phyloP scores from a whole-genome alignment of 2,329 filamentous ascomycete species.

The Zymoseptoria ardabiliae region DNA sequence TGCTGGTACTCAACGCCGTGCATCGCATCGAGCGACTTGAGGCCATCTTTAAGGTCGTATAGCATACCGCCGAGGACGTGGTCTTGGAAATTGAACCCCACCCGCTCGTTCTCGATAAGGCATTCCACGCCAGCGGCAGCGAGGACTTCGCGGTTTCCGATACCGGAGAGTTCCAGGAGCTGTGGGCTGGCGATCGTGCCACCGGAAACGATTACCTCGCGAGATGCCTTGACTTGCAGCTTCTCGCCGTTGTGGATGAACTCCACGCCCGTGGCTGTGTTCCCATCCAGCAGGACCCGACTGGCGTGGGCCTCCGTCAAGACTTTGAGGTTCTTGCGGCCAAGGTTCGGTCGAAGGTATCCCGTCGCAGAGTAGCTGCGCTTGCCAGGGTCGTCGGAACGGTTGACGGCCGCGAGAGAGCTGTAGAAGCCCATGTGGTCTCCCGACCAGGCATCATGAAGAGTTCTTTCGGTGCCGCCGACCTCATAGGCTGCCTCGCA shows the following conservation, averaged over 20 bases:
- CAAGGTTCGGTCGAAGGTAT: slow-evolving; percentile 27
- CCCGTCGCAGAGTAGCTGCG: slow-evolving; percentile 29
- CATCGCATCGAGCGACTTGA: slow-evolving; percentile 29
- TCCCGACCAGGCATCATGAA: slow-evolving; percentile 28
- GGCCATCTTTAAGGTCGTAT: slow-evolving; percentile 25
- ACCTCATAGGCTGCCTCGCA: slow-evolving; percentile 30
- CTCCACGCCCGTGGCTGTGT: slow-evolving; percentile 31
- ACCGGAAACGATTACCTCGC: slow-evolving; percentile 31
- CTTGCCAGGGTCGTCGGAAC: slow-evolving; percentile 24
- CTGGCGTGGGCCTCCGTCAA: slow-evolving; percentile 26
- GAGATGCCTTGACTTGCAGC: slow-evolving; percentile 35
- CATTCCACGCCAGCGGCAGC: slow-evolving; percentile 41
- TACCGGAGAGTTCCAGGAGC: slow-evolving; percentile 47
- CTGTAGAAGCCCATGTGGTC: slow-evolving; percentile 30
- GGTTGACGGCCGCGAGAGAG: slow-evolving; percentile 27
- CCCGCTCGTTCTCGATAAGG: slow-evolving; percentile 43
- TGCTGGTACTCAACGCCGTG: slow-evolving; percentile 31
- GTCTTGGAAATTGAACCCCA: slow-evolving; percentile 39
- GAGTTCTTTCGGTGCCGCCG: slow-evolving; percentile 24
- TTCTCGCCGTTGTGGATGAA: slow-evolving; percentile 35
- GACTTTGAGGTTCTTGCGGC: slow-evolving; percentile 26
- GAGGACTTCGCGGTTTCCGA: slow-evolving; percentile 46
- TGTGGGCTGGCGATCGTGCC: slow-evolving; percentile 47
- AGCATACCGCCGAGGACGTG: slow-evolving; percentile 32
- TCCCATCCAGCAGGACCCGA: slow-evolving; percentile 24